Evolutionary conservation across 106 monocot genomes (phyloP).

Genomic region (Vanilla planifolia): DNA sequence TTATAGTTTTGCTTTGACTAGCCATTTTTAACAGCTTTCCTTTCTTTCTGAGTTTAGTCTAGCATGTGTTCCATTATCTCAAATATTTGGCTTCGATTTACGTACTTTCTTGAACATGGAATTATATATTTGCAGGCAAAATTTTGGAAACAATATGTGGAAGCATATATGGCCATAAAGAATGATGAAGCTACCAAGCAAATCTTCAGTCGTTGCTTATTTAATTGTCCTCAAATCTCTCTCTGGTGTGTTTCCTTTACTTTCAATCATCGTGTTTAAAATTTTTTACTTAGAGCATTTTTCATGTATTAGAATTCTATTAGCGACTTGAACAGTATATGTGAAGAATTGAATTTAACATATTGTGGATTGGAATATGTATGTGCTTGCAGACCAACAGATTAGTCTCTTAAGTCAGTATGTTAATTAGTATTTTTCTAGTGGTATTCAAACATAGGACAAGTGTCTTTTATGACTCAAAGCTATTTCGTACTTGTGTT

Average conservation of each 20-base stretch:
- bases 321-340: not conserved
- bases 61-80: not conserved
- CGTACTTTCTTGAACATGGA: not conserved
- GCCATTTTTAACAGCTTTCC: not conserved
- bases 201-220: slow-evolving; percentile 89
- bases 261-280: not conserved
- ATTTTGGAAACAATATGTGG: slow-evolving; percentile 97
- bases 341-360: not conserved
- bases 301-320: too few relatives aligned
- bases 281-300: too few relatives aligned
- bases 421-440: slow-evolving; percentile 2
- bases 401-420: not conserved
- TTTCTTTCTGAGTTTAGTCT: not conserved
- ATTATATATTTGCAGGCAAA: slow-evolving; percentile 44
- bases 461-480: too few relatives aligned
- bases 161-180: slow-evolving; percentile 77
- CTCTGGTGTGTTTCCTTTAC: slow-evolving; percentile 53
- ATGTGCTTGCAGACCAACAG: too few relatives aligned
- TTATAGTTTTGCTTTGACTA: not conserved
- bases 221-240: slow-evolving; percentile 84
- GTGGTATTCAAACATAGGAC: too few relatives aligned
- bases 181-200: slow-evolving; percentile 90
- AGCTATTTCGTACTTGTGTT: too few relatives aligned
- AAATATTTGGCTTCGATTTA: not conserved
- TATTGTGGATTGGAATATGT: not conserved